Percentiles rank a stretch among this genome's conserved stretches.
Conservation (phyloP, 1,284 basidiomycete species). For the Volvariella volvacea region DNA sequence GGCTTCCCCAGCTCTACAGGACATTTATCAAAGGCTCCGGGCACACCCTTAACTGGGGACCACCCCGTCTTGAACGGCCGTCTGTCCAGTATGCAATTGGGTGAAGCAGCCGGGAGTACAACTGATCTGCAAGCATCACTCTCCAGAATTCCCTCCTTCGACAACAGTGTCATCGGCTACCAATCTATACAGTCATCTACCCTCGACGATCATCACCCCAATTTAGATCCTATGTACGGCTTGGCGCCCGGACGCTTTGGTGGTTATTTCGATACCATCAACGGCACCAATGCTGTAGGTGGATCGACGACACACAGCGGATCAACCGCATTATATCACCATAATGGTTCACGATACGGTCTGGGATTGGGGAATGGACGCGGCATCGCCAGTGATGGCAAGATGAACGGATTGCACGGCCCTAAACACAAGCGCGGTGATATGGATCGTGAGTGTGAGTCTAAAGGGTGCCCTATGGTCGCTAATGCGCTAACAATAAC, state of each 20-base stretch:
- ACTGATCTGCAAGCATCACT: slow-evolving; percentile 63
- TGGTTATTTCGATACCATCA: slow-evolving; percentile 54
- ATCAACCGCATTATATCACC: slow-evolving; percentile 76
- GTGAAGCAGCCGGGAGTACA: slow-evolving; percentile 39
- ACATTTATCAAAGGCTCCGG: slow-evolving; percentile 58
- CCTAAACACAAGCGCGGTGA: slow-evolving; percentile 92
- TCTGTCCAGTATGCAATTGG: slow-evolving; percentile 41
- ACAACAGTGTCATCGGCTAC: slow-evolving; percentile 43
- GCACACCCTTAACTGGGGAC: slow-evolving; percentile 62
- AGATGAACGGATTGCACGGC: slow-evolving; percentile 85
- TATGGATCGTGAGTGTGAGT: slow-evolving; percentile 79
- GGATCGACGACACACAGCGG: slow-evolving; percentile 30
- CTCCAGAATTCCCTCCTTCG: slow-evolving; percentile 60
- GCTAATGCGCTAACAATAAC: slow-evolving; percentile 6
- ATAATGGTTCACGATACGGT: slow-evolving; percentile 72
- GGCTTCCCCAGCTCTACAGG: slow-evolving; percentile 41
- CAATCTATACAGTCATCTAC: slow-evolving; percentile 41
- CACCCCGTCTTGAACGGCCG: slow-evolving; percentile 53
- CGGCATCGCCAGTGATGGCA: slow-evolving; percentile 43
- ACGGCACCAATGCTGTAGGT: slow-evolving; percentile 29
- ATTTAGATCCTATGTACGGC: slow-evolving; percentile 55
- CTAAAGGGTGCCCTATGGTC: background rate
- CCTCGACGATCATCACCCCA: slow-evolving; percentile 42
- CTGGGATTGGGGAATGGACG: slow-evolving; percentile 48
- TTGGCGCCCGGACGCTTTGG: slow-evolving; percentile 52